These are phyloP conservation scores for Calonectria honghensis DNA, from an alignment of 2,329 filamentous ascomycete species.

Conservation along the genomic window DNA sequence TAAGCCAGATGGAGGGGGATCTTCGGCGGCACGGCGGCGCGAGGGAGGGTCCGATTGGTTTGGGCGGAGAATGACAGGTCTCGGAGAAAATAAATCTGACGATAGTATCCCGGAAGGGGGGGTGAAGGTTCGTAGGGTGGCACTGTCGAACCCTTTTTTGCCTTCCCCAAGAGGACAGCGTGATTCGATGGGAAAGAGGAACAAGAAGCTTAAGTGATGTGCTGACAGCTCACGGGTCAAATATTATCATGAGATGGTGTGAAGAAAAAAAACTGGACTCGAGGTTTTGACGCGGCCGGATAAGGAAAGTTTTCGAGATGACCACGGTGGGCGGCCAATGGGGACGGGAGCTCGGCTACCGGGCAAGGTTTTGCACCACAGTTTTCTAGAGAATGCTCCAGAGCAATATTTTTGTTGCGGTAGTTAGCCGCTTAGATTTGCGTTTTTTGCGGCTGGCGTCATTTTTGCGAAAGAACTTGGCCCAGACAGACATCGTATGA, in stretches of 20 bases:
- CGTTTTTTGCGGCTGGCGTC: constrained; percentile 37
- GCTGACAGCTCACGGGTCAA: constrained; percentile 25
- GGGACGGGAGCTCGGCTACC: constrained; percentile 13
- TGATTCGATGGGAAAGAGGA: constrained; percentile 10
- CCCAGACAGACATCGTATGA: constrained; percentile 51
- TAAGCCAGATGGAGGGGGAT: constrained; percentile 45
- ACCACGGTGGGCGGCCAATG: constrained; percentile 35
- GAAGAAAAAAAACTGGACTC: constrained; percentile 13
- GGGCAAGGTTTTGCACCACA: constrained; percentile 1
- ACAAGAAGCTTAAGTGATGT: constrained; percentile 17
- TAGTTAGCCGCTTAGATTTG: constrained; percentile 9
- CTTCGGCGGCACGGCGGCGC: constrained; percentile 40
- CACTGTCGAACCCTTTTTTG: constrained; percentile 19
- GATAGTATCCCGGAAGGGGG: constrained; percentile 30
- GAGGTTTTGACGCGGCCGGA: background rate
- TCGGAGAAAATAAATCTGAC: constrained; percentile 37
- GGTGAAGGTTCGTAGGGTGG: constrained; percentile 8
- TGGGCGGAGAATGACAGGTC: constrained; percentile 33
- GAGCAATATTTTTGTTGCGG: constrained; percentile 19
- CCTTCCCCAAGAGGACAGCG: constrained; percentile 25
- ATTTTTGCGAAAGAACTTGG: constrained; percentile 34
- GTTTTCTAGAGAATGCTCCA: constrained; percentile 22
- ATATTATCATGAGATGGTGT: constrained; percentile 44
- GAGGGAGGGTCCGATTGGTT: constrained; percentile 38
- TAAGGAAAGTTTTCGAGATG: constrained; percentile 26